phyloP scores from a whole-genome alignment of 352 stramenopile species.

The Phytophthora pluvialis region DNA sequence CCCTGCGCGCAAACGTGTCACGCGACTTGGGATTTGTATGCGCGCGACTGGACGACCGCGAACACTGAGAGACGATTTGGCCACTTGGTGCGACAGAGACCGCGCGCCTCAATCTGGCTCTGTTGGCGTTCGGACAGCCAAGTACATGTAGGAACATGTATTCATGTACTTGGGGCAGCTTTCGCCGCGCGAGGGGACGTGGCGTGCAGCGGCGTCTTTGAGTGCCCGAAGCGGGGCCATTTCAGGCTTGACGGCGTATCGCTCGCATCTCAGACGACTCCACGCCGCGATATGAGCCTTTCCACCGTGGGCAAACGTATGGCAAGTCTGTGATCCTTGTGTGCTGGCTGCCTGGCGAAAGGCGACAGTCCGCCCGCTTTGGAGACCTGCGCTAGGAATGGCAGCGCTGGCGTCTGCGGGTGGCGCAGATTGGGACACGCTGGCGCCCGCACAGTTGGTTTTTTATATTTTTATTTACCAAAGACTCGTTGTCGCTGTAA shows the following conservation, averaged over 20 bases:
- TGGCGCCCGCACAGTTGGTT: not conserved
- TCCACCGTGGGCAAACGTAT: conserved; percentile 15
- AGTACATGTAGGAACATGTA: no score
- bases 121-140: conserved; percentile 12
- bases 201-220: not conserved
- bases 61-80: conserved; percentile 12
- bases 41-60: conserved; percentile 5
- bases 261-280: conserved; percentile 6
- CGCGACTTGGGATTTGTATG: conserved; percentile 15
- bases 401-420: conserved; percentile 6
- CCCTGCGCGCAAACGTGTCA: conserved; percentile 10
- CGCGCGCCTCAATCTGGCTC: conserved; percentile 1
- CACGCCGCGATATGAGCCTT: conserved; percentile 12
- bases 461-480: no score
- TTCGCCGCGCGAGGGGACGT: no score
- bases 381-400: conserved; percentile 11
- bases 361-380: not conserved
- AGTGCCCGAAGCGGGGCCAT: not conserved
- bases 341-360: conserved; percentile 13
- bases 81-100: conserved; percentile 9
- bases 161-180: no score
- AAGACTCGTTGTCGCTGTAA: no score
- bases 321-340: conserved; percentile 10
- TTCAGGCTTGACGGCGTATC: not conserved
- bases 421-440: conserved; percentile 1